Base-by-base conservation (phyloP, 352 stramenopile genomes). In the Phytophthora hybrid region DNA sequence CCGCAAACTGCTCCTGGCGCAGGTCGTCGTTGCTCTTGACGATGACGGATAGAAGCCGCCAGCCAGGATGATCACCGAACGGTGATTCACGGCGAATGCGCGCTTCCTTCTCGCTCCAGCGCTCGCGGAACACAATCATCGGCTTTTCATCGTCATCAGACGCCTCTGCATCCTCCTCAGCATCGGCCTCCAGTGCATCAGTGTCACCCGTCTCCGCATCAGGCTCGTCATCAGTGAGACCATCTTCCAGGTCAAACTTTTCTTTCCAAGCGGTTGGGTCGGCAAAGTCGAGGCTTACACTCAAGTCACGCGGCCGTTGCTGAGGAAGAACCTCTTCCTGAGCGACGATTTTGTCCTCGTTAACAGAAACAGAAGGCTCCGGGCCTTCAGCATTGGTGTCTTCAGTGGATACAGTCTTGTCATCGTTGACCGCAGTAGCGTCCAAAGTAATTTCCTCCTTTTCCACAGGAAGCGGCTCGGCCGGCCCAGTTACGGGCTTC, bases 1-100 rank as follows among this genome's bases (percentile, higher is more conserved):
- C 97, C 0, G 97, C 95, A 80, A 99, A 99, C 31, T 98, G 93
- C 80, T 99, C 98, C 77, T 99, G 98, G 3, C 98, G 88, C 58
- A 99, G 79, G 63, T 99, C 98, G 75, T 99, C 98, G 69, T 99
- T 99, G 53, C 95, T 99, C 83, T 96, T 99, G 3, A 99, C 96
- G 69, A 99, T 99, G 18, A 99, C 91, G 54, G 91, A 91, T 34
- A 95, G 77, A 52, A 95, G 63, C 13, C 86, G 78, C 83, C 89
- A 94, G 19, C 85, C 84, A 39, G 77, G 83, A 63, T 91, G 83
- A 44, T 83, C 72, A 3, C 80, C 78, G 46, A 84, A 87, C 31
- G 75, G 75, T 1, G 87, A 93, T 52, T 81, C 74, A 23, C 80
- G 78, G 11, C 87, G 84, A 55, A 96, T 83, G 0, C 90, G 88